A percentile compares a stretch with the other conserved stretches of the same genome.
These are phyloP conservation scores for Saksenaea vasiformis DNA, from an alignment of 371 early-diverging fungal genomes.

Conservation along the genomic window DNA sequence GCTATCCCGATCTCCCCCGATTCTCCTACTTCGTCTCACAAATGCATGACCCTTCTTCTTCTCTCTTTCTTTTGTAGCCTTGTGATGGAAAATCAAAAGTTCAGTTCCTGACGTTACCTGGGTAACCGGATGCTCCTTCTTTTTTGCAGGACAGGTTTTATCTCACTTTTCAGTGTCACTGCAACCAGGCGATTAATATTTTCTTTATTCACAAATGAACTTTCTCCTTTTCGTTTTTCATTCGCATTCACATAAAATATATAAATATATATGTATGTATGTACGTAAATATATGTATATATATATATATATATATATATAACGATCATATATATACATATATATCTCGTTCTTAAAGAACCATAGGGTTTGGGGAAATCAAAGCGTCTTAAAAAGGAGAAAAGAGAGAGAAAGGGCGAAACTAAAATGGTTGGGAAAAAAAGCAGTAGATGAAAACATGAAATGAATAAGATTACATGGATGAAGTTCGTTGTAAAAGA, in stretches of 20 bases:
- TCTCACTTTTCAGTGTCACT: not conserved
- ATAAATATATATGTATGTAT: not conserved
- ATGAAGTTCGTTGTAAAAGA: not conserved
- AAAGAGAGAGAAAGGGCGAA: not conserved
- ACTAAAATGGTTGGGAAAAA: not conserved
- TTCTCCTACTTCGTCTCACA: not conserved
- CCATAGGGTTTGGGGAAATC: not conserved
- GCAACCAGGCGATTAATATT: not conserved
- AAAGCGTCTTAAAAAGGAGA: not conserved
- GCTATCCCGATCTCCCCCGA: not conserved
- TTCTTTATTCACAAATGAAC: not conserved
- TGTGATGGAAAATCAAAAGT: not conserved
- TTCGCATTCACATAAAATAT: not conserved
- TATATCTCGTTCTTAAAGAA: not conserved
- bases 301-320: not conserved
- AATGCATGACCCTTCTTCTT: not conserved
- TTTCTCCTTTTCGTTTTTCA: not conserved
- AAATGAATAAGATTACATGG: slow-evolving; percentile 4
- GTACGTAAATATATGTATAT: not conserved
- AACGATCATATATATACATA: not conserved
- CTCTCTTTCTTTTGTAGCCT: not conserved
- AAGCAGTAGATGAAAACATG: not conserved
- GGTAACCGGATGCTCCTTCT: not conserved
- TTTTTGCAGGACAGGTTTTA: not conserved
- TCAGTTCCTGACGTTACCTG: not conserved